phyloP scores from a whole-genome alignment of 2,329 filamentous ascomycete species.

The Cercospora brassicicola region DNA sequence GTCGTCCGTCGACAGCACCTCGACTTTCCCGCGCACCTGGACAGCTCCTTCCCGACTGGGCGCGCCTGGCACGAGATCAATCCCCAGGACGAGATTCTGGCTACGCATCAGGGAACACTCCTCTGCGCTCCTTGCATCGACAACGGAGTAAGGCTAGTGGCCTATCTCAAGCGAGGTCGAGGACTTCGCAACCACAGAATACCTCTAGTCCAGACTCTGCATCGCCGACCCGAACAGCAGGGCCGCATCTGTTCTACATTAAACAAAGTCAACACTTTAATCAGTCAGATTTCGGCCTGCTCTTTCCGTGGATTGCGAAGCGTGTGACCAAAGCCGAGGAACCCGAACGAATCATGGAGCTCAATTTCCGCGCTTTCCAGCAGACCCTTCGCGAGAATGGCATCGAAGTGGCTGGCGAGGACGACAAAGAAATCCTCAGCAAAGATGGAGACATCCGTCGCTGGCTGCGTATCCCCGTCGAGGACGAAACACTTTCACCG shows the following conservation, averaged over 20 bases:
- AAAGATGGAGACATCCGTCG: slow-evolving; percentile 26
- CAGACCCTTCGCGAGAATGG: slow-evolving; percentile 59
- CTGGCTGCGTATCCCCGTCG: slow-evolving; percentile 33
- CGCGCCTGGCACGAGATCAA: slow-evolving; percentile 31
- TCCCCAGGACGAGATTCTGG: slow-evolving; percentile 38
- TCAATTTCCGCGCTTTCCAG: slow-evolving; percentile 81
- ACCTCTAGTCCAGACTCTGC: slow-evolving; percentile 1
- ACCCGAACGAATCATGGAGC: slow-evolving; percentile 74
- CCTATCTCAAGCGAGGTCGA: slow-evolving; percentile 24
- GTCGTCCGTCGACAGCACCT: slow-evolving; percentile 33
- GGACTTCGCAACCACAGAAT: slow-evolving; percentile 1
- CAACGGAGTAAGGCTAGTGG: slow-evolving; percentile 30
- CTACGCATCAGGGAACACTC: slow-evolving; percentile 33
- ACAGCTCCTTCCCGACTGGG: slow-evolving; percentile 33
- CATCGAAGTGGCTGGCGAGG: slow-evolving; percentile 44
- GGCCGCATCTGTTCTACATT: slow-evolving; percentile 73
- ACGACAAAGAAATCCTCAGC: slow-evolving; percentile 44
- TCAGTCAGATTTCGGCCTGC: slow-evolving; percentile 78
- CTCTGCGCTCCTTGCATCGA: slow-evolving; percentile 24
- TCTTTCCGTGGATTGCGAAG: slow-evolving; percentile 69
- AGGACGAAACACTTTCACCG: slow-evolving; percentile 23
- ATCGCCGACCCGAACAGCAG: slow-evolving; percentile 20
- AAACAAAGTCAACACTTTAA: slow-evolving; percentile 73
- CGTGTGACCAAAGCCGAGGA: slow-evolving; percentile 59
- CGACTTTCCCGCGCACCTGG: slow-evolving; percentile 32